Evolutionary conservation across 305 asterid genomes (phyloP).

Genomic region (Fraxinus velutina): DNA sequence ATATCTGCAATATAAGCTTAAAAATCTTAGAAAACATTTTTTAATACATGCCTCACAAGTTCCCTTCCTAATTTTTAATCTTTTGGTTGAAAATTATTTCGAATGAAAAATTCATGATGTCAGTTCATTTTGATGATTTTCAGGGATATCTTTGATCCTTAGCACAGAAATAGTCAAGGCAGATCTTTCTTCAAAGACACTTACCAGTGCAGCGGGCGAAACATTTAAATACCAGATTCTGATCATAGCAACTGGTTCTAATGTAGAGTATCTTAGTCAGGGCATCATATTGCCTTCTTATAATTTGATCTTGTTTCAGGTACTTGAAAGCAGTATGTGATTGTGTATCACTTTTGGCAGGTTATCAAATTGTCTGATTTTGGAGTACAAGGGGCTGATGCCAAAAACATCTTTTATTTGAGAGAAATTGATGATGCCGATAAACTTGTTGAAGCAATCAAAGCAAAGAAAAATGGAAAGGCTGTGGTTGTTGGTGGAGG

Average conservation of each 20-base stretch:
- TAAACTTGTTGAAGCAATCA: slow-evolving; percentile 82
- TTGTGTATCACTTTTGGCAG: slow-evolving; percentile 35
- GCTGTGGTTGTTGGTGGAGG: slow-evolving; percentile 97
- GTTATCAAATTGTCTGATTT: slow-evolving; percentile 74
- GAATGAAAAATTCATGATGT: neutral
- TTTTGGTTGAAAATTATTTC: neutral
- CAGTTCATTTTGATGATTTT: slow-evolving; percentile 29
- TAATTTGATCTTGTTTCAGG: slow-evolving; percentile 6
- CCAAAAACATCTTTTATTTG: slow-evolving; percentile 87
- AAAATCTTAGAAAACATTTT: neutral
- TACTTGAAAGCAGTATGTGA: slow-evolving; percentile 12
- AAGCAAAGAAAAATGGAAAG: slow-evolving; percentile 75
- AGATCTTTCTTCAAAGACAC: slow-evolving; percentile 81
- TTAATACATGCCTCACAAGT: neutral
- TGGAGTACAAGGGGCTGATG: slow-evolving; percentile 85
- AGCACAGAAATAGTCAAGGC: slow-evolving; percentile 85
- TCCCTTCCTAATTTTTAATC: neutral
- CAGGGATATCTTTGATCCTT: slow-evolving; percentile 85
- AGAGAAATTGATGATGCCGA: slow-evolving; percentile 93
- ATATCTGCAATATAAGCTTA: neutral
- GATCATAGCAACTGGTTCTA: slow-evolving; percentile 84
- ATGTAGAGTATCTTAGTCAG: slow-evolving; percentile 46
- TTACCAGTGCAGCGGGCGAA: slow-evolving; percentile 68
- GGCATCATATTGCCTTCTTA: neutral
- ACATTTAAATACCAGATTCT: slow-evolving; percentile 56